Percentiles rank a stretch among this genome's conserved stretches.
Evolutionary conservation across 2,329 filamentous ascomycete species (phyloP).

Genomic region (Tothia fuscella): DNA sequence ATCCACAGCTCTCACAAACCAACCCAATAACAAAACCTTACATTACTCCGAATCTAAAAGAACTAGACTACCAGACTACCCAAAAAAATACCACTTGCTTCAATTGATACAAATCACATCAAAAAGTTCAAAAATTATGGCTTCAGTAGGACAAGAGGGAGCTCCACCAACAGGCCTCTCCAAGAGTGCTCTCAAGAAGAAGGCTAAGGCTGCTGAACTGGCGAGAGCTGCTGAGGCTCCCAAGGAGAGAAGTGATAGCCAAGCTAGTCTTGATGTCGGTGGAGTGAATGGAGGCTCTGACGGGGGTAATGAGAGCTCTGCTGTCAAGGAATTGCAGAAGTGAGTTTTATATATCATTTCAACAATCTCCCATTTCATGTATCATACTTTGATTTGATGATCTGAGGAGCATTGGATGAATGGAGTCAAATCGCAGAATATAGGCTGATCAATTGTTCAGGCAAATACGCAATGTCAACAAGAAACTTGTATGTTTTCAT

Average conservation of each 20-base stretch:
- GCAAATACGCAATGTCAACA: constrained; percentile 81
- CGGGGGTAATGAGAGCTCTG: constrained; percentile 61
- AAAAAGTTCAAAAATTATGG: constrained; percentile 28
- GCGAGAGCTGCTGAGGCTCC: constrained; percentile 22
- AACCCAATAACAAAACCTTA: too few species aligned
- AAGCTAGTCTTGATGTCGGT: constrained; percentile 16
- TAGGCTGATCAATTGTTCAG: constrained; percentile 32
- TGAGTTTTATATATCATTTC: constrained; percentile 28
- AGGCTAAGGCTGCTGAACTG: constrained; percentile 32
- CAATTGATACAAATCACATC: too few species aligned
- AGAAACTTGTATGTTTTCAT: constrained; percentile 76
- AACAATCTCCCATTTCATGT: neutral
- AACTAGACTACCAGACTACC: too few species aligned
- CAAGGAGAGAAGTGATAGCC: constrained; percentile 19
- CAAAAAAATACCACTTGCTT: too few species aligned
- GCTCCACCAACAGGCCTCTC: too few species aligned
- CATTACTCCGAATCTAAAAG: too few species aligned
- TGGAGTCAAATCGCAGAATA: neutral
- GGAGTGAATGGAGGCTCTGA: constrained; percentile 41
- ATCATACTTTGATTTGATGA: neutral
- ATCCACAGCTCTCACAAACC: too few species aligned
- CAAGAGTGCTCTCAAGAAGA: constrained; percentile 43
- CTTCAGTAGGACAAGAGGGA: constrained; percentile 29
- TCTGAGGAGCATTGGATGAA: neutral
- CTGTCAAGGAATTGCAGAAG: constrained; percentile 86